Evolutionary conservation across 768 basidiomycete species (phyloP).

Genomic region (Lactarius indigo): DNA sequence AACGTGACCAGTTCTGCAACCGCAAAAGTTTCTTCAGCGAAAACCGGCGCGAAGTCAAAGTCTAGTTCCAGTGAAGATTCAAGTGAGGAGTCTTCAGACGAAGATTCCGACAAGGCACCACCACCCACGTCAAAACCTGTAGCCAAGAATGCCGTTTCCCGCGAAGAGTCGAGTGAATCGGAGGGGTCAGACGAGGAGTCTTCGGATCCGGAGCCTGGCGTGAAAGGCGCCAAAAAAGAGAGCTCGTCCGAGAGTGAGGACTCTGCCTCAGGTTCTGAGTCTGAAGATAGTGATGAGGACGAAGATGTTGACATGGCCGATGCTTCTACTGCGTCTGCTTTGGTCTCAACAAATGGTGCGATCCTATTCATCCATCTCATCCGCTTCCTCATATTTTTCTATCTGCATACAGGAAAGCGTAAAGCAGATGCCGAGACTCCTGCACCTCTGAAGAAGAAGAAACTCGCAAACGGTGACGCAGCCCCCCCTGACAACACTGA

Average conservation of each 20-base stretch:
- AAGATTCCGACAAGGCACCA: slow-evolving; percentile 31
- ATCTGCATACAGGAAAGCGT: slow-evolving; percentile 55
- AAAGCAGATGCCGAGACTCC: slow-evolving; percentile 67
- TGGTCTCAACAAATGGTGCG: slow-evolving; percentile 27
- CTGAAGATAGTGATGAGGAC: slow-evolving; percentile 35
- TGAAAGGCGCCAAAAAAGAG: slow-evolving; percentile 30
- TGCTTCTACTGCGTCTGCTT: slow-evolving; percentile 33
- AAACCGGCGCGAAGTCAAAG: slow-evolving; percentile 1
- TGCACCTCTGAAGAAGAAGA: slow-evolving; percentile 75
- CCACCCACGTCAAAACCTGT: slow-evolving; percentile 24
- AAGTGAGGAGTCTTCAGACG: slow-evolving; percentile 29
- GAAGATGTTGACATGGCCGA: slow-evolving; percentile 62
- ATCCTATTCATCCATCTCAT: slow-evolving; percentile 8
- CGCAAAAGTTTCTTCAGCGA: slow-evolving; percentile 2
- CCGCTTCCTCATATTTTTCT: slow-evolving; percentile 2
- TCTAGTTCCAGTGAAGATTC: slow-evolving; percentile 20
- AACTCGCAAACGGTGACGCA: slow-evolving; percentile 59
- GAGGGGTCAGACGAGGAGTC: slow-evolving; percentile 28
- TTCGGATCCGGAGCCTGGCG: slow-evolving; percentile 32
- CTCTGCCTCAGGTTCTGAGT: slow-evolving; percentile 26
- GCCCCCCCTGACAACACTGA: slow-evolving; percentile 37
- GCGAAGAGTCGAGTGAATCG: slow-evolving; percentile 25
- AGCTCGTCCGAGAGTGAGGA: slow-evolving; percentile 28
- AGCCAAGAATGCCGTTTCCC: slow-evolving; percentile 27
- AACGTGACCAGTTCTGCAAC: slow-evolving; percentile 1